phyloP scores from a whole-genome alignment of 2,329 filamentous ascomycete species.

The Calonectria pseudoreteaudii region DNA sequence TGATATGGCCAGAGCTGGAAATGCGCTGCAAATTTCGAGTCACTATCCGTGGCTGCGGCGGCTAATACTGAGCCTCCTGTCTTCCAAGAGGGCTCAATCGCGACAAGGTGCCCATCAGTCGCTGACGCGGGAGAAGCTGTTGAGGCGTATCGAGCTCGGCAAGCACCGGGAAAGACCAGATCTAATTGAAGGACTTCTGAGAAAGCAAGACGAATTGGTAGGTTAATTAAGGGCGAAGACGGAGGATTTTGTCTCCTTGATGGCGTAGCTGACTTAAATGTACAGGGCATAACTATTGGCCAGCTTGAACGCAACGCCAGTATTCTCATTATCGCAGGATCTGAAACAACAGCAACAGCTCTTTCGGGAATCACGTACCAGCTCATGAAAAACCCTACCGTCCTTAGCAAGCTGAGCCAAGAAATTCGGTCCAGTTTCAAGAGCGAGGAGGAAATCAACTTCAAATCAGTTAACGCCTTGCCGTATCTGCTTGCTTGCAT shows the following conservation, averaged over 20 bases:
- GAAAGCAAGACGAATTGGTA: not conserved
- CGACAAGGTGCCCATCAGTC: not conserved
- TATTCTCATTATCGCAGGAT: slow-evolving; percentile 11
- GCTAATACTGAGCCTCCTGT: not conserved
- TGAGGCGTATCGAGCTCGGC: not conserved
- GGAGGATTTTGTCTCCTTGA: not conserved
- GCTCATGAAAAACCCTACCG: not conserved
- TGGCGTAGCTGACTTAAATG: not conserved
- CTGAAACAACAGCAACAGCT: slow-evolving; percentile 17
- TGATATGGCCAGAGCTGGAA: not conserved
- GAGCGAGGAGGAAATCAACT: not conserved
- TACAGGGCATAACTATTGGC: not conserved
- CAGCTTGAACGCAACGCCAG: not conserved
- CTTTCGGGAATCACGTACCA: slow-evolving; percentile 10
- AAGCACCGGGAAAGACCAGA: not conserved
- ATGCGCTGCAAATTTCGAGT: not conserved
- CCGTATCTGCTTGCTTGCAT: slow-evolving; percentile 11
- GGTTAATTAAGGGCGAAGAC: not conserved
- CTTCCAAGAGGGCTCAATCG: not conserved
- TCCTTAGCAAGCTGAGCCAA: not conserved
- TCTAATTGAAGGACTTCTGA: not conserved
- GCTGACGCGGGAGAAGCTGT: not conserved
- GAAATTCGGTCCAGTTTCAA: slow-evolving; percentile 12
- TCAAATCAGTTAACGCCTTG: not conserved
- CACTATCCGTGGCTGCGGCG: not conserved